phyloP scores from a whole-genome alignment of 2,329 filamentous ascomycete species.

The Epichloe aotearoae region DNA sequence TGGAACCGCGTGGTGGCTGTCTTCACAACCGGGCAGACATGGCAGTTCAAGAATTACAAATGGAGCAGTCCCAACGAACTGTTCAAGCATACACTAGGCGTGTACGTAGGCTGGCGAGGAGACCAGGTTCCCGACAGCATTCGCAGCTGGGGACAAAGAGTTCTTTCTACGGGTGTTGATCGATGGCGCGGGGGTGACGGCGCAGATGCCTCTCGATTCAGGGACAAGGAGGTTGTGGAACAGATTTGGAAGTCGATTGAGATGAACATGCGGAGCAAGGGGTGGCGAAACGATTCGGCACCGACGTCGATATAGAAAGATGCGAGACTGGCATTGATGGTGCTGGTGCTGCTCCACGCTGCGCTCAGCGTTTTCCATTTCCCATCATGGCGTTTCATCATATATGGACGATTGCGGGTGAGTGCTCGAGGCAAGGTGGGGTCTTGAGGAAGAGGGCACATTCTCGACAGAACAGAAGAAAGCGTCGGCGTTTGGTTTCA shows the following conservation, averaged over 20 bases:
- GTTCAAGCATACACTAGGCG: conserved; percentile 74
- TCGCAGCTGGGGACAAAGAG: conserved; percentile 72
- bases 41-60: conserved; percentile 98
- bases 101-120: conserved; percentile 85
- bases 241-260: conserved; percentile 85
- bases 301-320: conserved; percentile 36
- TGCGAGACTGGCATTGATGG: not conserved
- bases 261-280: conserved; percentile 70
- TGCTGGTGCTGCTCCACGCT: too few species aligned
- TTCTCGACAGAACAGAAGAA: not conserved
- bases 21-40: conserved; percentile 92
- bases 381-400: too few species aligned
- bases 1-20: conserved; percentile 92
- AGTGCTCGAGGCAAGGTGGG: not conserved
- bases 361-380: too few species aligned
- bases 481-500: conserved; percentile 4
- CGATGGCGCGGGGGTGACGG: conserved; percentile 53
- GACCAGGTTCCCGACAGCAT: conserved; percentile 69
- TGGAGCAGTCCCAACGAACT: conserved; percentile 82
- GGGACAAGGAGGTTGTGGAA: conserved; percentile 88
- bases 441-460: not conserved
- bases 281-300: conserved; percentile 64
- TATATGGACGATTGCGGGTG: not conserved
- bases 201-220: conserved; percentile 50
- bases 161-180: conserved; percentile 69